A percentile compares a stretch with the other conserved stretches of the same genome.
These are phyloP conservation scores for Diaporthe sp. DNA, from an alignment of 2,329 filamentous ascomycete species.

Conservation along the genomic window DNA sequence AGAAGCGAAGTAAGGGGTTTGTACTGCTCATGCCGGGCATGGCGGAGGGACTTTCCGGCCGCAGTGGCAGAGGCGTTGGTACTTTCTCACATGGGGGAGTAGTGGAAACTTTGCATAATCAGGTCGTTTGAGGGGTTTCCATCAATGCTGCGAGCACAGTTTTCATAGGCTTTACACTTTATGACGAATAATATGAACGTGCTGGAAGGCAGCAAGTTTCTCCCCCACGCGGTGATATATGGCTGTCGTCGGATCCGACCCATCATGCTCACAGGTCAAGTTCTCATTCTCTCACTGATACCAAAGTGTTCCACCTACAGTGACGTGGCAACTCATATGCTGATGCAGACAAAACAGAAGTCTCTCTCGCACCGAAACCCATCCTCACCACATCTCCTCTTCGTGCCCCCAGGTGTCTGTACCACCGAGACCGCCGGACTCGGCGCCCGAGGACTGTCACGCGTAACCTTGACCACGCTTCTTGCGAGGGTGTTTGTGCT, in stretches of 20 bases:
- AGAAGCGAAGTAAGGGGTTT: not conserved
- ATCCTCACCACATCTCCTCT: conserved; percentile 66
- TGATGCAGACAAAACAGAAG: conserved; percentile 72
- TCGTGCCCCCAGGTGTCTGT: conserved; percentile 64
- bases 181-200: conserved; percentile 31
- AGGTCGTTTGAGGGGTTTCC: conserved; percentile 20
- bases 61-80: conserved; percentile 5
- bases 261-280: not conserved
- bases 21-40: conserved; percentile 2
- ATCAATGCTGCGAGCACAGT: conserved; percentile 22
- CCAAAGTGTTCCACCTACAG: not conserved
- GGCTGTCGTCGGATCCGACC: not conserved
- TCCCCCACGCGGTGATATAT: conserved; percentile 37
- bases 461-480: conserved; percentile 35
- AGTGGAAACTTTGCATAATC: conserved; percentile 29
- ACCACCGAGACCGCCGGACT: conserved; percentile 48
- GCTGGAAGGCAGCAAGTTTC: conserved; percentile 38
- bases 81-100: not conserved
- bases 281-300: not conserved
- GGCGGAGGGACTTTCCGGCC: conserved; percentile 5
- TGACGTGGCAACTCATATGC: not conserved
- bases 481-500: conserved; percentile 18
- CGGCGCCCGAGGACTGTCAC: conserved; percentile 35
- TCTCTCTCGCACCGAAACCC: conserved; percentile 69
- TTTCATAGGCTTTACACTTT: conserved; percentile 32